Conservation (phyloP, 148 eudicot genomes). For the Cornus florida region DNA sequence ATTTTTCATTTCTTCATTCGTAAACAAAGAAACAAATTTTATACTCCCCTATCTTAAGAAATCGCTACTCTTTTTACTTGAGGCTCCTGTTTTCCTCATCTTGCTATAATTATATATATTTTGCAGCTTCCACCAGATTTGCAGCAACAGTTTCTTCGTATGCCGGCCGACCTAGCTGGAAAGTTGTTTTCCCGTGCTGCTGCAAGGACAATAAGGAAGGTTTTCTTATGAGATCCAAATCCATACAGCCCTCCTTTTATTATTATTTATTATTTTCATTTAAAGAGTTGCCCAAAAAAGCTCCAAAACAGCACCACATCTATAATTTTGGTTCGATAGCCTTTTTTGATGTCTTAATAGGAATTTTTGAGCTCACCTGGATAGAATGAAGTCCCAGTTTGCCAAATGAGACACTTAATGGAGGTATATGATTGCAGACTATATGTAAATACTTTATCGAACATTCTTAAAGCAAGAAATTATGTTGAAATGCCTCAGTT, state of each 20-base stretch:
- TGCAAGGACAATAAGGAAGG: constrained; percentile 72
- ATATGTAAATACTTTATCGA: neutral
- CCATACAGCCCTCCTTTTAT: neutral
- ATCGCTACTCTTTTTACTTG: neutral
- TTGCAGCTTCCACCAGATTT: constrained; percentile 75
- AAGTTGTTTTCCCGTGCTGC: constrained; percentile 70
- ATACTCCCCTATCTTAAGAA: neutral
- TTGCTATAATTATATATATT: neutral
- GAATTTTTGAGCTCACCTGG: neutral
- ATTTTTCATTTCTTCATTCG: neutral
- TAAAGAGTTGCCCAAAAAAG: neutral
- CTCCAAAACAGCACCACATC: neutral
- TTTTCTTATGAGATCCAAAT: constrained; percentile 35
- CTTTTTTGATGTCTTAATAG: no score
- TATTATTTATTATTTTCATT: no score
- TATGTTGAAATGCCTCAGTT: neutral
- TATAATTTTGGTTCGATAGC: neutral
- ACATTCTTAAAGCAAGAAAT: neutral
- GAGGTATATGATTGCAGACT: neutral
- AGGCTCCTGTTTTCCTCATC: neutral
- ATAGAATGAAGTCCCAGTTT: neutral
- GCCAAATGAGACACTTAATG: neutral
- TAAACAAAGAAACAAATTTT: neutral
- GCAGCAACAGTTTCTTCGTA: constrained; percentile 53
- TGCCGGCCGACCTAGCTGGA: constrained; percentile 69